Percentiles rank a stretch among this genome's conserved stretches.
Conservation (phyloP, 2,329 filamentous ascomycete genomes). For the Dactylellina drechsleri region DNA sequence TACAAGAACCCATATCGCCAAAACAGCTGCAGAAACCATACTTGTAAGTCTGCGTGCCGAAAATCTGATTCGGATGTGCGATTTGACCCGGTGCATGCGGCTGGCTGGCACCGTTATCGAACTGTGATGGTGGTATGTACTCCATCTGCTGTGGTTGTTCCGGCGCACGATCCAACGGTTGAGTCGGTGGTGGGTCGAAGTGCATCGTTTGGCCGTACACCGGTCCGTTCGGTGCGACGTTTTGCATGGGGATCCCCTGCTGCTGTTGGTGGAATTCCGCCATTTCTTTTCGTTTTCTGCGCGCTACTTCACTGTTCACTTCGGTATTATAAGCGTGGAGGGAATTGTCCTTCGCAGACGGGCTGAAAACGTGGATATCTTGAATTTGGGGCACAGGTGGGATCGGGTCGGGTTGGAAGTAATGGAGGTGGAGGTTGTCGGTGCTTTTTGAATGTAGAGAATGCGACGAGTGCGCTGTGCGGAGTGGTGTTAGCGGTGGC, state of each 20-base stretch:
- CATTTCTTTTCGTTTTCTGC: constrained; percentile 47
- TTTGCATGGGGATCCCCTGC: constrained; percentile 49
- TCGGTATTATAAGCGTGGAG: constrained; percentile 48
- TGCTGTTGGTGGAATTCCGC: constrained; percentile 33
- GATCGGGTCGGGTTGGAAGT: constrained; percentile 31
- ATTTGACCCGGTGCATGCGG: constrained; percentile 59
- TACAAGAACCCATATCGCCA: constrained; percentile 58
- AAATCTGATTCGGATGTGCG: constrained; percentile 58
- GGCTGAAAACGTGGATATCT: constrained; percentile 54
- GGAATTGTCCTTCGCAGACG: constrained; percentile 45
- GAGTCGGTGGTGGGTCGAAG: constrained; percentile 53
- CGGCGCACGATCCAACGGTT: constrained; percentile 49
- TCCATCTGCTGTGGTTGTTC: constrained; percentile 42
- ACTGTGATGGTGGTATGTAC: constrained; percentile 48
- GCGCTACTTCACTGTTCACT: constrained; percentile 44
- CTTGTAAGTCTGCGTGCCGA: constrained; percentile 58
- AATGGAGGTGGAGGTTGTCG: constrained; percentile 51
- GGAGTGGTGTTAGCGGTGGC: constrained; percentile 40
- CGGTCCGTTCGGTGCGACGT: constrained; percentile 24
- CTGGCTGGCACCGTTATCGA: constrained; percentile 50
- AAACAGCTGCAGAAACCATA: constrained; percentile 58
- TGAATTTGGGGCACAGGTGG: constrained; percentile 53
- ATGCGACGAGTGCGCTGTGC: constrained; percentile 36
- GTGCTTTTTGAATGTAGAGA: constrained; percentile 46
- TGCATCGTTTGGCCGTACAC: constrained; percentile 49